Evolutionary conservation across 805 yeast genomes (phyloP).

Genomic region (Candida oleophila): DNA sequence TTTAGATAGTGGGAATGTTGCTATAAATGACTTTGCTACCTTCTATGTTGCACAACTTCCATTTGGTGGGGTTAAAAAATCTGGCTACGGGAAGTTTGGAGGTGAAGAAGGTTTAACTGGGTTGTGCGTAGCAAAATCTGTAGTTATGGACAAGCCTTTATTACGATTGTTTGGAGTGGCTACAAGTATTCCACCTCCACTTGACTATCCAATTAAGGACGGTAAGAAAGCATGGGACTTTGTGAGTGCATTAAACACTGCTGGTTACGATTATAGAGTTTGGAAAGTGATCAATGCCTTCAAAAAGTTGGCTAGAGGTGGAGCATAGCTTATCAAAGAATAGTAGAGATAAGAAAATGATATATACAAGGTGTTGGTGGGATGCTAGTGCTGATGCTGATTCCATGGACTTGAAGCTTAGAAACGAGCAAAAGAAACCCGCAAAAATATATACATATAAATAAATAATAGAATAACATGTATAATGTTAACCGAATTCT

Average conservation of each 20-base stretch:
- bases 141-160: conserved; percentile 81
- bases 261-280: conserved; percentile 74
- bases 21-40: conserved; percentile 97
- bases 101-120: conserved; percentile 97
- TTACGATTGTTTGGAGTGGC: conserved; percentile 56
- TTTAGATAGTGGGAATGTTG: conserved; percentile 85
- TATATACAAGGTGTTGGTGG: not conserved
- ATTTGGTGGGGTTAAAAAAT: conserved; percentile 90
- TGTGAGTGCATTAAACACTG: conserved; percentile 75
- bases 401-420: too few relatives aligned
- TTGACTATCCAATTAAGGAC: conserved; percentile 88
- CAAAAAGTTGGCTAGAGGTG: conserved; percentile 37
- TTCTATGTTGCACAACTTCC: conserved; percentile 95
- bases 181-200: conserved; percentile 79
- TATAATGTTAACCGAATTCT: too few relatives aligned
- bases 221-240: conserved; percentile 86
- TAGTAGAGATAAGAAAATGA: not conserved
- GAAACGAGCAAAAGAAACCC: not conserved
- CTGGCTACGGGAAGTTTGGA: conserved; percentile 97
- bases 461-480: too few relatives aligned
- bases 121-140: conserved; percentile 80
- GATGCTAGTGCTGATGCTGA: too few relatives aligned
- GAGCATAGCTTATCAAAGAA: conserved; percentile 7
- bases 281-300: conserved; percentile 58
- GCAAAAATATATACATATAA: not conserved